These are phyloP conservation scores for Sisymbrium irio DNA, from an alignment of 345 rosid genomes.

Conservation along the genomic window DNA sequence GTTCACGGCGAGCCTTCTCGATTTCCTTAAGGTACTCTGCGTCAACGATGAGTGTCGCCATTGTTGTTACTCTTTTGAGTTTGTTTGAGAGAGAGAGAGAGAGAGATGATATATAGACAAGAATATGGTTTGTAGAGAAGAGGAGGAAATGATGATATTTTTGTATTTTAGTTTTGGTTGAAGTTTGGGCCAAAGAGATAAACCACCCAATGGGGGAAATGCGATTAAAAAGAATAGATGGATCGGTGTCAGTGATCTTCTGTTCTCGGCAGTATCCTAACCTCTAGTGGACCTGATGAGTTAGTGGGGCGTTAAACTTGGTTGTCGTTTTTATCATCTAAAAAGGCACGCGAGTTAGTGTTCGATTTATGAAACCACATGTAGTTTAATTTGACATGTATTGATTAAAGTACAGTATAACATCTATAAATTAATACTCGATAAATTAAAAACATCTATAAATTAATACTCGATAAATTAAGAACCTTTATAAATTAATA, in stretches of 20 bases:
- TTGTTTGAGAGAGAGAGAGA: not conserved
- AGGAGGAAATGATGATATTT: not conserved
- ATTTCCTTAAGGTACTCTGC: slow-evolving; percentile 73
- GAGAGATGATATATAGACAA: not conserved
- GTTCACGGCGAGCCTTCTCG: slow-evolving; percentile 81
- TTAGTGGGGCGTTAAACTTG: not conserved
- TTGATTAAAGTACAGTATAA: no score
- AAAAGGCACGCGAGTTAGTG: not conserved
- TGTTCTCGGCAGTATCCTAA: slow-evolving; percentile 1
- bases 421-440: no score
- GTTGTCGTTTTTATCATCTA: not conserved
- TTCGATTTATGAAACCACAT: not conserved
- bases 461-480: no score
- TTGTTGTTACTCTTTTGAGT: slow-evolving; percentile 13
- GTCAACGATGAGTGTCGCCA: slow-evolving; percentile 68
- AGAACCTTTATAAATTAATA: no score
- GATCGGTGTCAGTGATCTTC: slow-evolving; percentile 21
- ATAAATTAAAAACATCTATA: no score
- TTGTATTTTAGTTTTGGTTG: slow-evolving; percentile 4
- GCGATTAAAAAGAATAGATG: slow-evolving; percentile 10
- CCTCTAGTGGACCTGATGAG: not conserved
- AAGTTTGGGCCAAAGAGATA: slow-evolving; percentile 28
- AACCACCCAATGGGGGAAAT: slow-evolving; percentile 19
- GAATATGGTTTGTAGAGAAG: not conserved
- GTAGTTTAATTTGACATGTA: not conserved